Evolutionary conservation across 2,329 filamentous ascomycete species (phyloP).

Genomic region (Penicillium occitanis): DNA sequence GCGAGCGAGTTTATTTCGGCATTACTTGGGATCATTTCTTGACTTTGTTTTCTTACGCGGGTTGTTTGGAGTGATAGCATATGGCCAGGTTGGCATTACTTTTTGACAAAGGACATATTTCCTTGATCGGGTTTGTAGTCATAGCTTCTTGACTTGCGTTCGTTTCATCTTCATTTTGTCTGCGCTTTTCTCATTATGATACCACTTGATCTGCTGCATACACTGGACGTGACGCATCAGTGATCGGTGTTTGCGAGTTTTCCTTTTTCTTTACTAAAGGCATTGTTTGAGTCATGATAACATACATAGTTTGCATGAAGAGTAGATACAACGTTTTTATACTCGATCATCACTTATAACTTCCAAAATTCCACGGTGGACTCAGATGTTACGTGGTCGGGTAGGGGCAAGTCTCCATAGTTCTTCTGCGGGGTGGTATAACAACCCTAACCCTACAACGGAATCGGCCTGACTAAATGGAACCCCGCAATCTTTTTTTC

Average conservation of each 20-base stretch:
- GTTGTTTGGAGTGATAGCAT: constrained; percentile 10
- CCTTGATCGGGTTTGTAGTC: constrained; percentile 7
- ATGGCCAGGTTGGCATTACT: background rate
- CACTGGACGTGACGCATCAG: constrained; percentile 17
- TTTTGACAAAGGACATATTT: constrained; percentile 14
- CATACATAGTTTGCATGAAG: constrained; percentile 10
- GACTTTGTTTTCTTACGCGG: background rate
- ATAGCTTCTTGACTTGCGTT: constrained; percentile 7
- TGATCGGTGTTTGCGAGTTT: constrained; percentile 16
- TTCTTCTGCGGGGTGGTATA: background rate
- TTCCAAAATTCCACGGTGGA: background rate
- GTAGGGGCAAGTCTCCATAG: too few species aligned
- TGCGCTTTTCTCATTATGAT: constrained; percentile 15
- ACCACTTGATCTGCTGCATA: constrained; percentile 19
- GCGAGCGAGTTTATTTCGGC: constrained; percentile 17
- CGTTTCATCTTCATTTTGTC: background rate
- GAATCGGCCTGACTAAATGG: background rate
- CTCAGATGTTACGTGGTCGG: background rate
- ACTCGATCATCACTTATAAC: background rate
- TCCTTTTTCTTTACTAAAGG: background rate
- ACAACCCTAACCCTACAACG: background rate
- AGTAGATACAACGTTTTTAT: background rate
- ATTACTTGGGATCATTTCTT: constrained; percentile 16
- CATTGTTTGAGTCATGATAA: constrained; percentile 13
- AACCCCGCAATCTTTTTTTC: constrained; percentile 13